These are phyloP conservation scores for Pyrenochaeta sp. DNA, from an alignment of 2,329 filamentous ascomycete genomes.

Conservation along the genomic window DNA sequence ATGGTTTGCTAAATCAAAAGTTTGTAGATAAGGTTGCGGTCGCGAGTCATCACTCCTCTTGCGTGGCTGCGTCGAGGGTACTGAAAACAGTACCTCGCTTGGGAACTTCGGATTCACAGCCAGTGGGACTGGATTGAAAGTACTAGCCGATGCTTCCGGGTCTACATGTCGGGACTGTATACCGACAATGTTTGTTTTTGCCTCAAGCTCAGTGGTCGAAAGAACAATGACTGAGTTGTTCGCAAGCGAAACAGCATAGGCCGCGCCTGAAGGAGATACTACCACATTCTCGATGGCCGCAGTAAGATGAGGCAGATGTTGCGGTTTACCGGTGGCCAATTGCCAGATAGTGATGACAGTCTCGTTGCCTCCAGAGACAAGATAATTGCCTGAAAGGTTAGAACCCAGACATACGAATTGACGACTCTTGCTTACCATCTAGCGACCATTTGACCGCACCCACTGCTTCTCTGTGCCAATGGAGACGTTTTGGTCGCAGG, in stretches of 20 bases:
- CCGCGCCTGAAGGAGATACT: slow-evolving; percentile 78
- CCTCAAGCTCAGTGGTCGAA: slow-evolving; percentile 87
- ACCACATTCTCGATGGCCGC: slow-evolving; percentile 84
- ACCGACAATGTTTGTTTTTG: slow-evolving; percentile 82
- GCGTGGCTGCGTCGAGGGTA: slow-evolving; percentile 60
- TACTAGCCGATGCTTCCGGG: slow-evolving; percentile 24
- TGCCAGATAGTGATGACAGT: slow-evolving; percentile 93
- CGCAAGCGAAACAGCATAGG: slow-evolving; percentile 83
- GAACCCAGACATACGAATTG: slow-evolving; percentile 6
- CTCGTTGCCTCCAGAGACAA: slow-evolving; percentile 91
- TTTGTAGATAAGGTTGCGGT: slow-evolving; percentile 74
- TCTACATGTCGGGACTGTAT: slow-evolving; percentile 66
- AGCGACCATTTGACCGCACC: slow-evolving; percentile 88
- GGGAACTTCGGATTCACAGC: slow-evolving; percentile 50
- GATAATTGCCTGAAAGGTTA: slow-evolving; percentile 74
- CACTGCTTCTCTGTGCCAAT: slow-evolving; percentile 91
- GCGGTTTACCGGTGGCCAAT: slow-evolving; percentile 81
- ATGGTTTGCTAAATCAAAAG: slow-evolving; percentile 82
- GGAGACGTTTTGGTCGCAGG: slow-evolving; percentile 70
- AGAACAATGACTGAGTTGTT: slow-evolving; percentile 93
- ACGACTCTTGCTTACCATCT: slow-evolving; percentile 69
- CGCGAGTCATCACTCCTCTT: slow-evolving; percentile 28
- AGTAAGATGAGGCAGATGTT: slow-evolving; percentile 88
- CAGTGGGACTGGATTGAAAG: slow-evolving; percentile 44
- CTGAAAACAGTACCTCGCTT: slow-evolving; percentile 56